Percentiles rank a stretch among this genome's conserved stretches.
Evolutionary conservation across 129 eudicot genomes (phyloP).

Genomic region (Escallonia rubra): DNA sequence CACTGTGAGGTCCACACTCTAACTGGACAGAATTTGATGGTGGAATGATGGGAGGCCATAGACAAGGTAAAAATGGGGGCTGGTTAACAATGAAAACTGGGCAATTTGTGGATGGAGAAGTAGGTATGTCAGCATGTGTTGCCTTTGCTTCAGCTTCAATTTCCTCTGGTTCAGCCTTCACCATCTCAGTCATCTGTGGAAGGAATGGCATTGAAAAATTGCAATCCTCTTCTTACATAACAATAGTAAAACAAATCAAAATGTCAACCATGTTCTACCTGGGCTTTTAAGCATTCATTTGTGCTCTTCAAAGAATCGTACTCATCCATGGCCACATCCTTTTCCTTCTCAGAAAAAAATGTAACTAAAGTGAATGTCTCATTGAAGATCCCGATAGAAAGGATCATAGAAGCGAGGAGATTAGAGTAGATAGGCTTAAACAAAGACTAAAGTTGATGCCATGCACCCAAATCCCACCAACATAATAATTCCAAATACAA

Average conservation of each 20-base stretch:
- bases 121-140: conserved; percentile 17
- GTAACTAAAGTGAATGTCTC: background rate
- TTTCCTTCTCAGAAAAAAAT: conserved; percentile 30
- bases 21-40: conserved; percentile 21
- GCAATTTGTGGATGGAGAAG: conserved; percentile 25
- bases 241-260: background rate
- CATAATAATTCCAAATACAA: too few relatives aligned
- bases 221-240: background rate
- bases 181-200: conserved; percentile 32
- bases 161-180: conserved; percentile 23
- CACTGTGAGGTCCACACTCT: conserved; percentile 22
- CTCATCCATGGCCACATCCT: conserved; percentile 41
- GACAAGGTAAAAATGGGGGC: conserved; percentile 34
- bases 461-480: too few relatives aligned
- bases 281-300: conserved; percentile 56
- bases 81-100: conserved; percentile 27
- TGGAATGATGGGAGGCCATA: conserved; percentile 32
- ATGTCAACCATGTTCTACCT: conserved; percentile 22
- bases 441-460: too few relatives aligned
- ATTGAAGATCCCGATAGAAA: background rate
- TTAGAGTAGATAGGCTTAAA: too few relatives aligned
- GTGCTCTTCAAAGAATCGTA: conserved; percentile 37
- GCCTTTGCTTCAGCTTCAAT: conserved; percentile 13
- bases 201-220: background rate
- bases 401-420: too few relatives aligned